Evolutionary conservation across 768 basidiomycete genomes (phyloP).

Genomic region (Lactarius trivialis): DNA sequence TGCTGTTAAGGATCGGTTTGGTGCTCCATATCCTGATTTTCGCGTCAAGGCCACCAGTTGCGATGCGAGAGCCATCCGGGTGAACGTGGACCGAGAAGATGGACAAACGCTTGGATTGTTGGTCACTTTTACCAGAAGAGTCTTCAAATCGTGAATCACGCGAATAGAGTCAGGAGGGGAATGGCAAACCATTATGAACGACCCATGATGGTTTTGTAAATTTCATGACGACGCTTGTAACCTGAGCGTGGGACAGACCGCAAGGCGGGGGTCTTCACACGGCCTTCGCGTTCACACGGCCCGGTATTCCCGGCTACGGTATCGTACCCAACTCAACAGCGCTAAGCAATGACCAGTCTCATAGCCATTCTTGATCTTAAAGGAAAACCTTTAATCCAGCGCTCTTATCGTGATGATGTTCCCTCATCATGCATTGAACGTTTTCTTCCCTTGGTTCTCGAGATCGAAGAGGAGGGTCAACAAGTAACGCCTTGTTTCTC

Average conservation of each 20-base stretch:
- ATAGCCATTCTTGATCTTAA: slow-evolving; percentile 97
- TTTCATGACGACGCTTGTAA: slow-evolving; percentile 43
- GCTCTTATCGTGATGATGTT: slow-evolving; percentile 95
- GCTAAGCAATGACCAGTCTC: slow-evolving; percentile 47
- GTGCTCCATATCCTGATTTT: slow-evolving; percentile 98
- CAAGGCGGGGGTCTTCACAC: too few species aligned
- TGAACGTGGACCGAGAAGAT: slow-evolving; percentile 94
- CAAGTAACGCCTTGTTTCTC: slow-evolving; percentile 97
- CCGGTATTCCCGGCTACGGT: neutral
- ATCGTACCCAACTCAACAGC: neutral
- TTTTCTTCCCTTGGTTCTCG: slow-evolving; percentile 87
- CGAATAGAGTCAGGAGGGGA: slow-evolving; percentile 11
- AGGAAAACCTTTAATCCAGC: slow-evolving; percentile 95
- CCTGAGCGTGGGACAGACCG: too few species aligned
- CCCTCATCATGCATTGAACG: slow-evolving; percentile 83
- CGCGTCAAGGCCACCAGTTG: slow-evolving; percentile 95
- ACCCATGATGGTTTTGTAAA: slow-evolving; percentile 91
- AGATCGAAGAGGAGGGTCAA: slow-evolving; percentile 95
- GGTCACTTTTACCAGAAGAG: slow-evolving; percentile 51
- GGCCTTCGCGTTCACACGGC: too few species aligned
- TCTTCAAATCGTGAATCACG: slow-evolving; percentile 28
- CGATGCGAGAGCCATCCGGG: slow-evolving; percentile 91
- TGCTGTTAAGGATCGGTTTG: slow-evolving; percentile 78
- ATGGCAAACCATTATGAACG: slow-evolving; percentile 57
- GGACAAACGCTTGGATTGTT: slow-evolving; percentile 57